Conservation (phyloP, 2,329 filamentous ascomycete species). For the Hymenoscyphus infarciens region DNA sequence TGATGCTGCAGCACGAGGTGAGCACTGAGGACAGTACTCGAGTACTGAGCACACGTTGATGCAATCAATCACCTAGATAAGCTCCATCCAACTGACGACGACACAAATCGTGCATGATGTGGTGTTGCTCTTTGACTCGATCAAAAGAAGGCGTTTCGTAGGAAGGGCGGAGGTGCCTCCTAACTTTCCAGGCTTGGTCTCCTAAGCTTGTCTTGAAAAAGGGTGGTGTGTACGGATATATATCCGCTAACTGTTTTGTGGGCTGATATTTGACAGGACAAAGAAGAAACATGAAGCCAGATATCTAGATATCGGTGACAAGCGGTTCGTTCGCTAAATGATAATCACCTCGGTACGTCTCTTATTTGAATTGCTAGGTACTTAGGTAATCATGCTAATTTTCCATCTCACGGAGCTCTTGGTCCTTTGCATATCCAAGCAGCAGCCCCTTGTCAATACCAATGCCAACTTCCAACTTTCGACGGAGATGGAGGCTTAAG, state of each 20-base stretch:
- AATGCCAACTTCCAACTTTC: constrained; percentile 1
- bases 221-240: too few species aligned
- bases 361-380: too few species aligned
- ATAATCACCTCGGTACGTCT: too few species aligned
- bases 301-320: too few species aligned
- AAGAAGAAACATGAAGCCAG: too few species aligned
- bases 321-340: too few species aligned
- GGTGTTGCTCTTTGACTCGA: not conserved
- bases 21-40: not conserved
- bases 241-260: too few species aligned
- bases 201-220: too few species aligned
- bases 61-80: constrained; percentile 2
- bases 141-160: not conserved
- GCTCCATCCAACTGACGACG: not conserved
- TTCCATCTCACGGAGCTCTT: not conserved
- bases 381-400: too few species aligned
- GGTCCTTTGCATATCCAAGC: not conserved
- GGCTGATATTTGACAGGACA: too few species aligned
- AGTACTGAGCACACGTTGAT: not conserved
- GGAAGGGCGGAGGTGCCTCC: not conserved
- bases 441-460: not conserved
- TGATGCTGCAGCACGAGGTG: not conserved
- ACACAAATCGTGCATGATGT: not conserved
- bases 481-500: not conserved
- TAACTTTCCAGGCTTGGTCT: not conserved